Evolutionary conservation across 1,139 yeast species (phyloP).

Genomic region (Debaryomyces robertsiae): DNA sequence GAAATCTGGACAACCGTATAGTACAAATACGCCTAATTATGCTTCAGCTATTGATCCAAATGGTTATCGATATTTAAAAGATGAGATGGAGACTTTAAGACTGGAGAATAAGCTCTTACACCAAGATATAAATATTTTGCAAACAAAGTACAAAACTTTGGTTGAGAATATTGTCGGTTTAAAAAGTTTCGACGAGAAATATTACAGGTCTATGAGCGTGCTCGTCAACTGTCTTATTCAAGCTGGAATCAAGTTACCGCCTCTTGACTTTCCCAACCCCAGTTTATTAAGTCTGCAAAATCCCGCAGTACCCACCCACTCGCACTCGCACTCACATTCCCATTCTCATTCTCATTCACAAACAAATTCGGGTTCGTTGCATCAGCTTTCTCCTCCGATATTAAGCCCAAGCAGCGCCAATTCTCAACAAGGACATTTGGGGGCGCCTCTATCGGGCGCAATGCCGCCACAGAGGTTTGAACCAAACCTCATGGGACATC

Average conservation of each 20-base stretch:
- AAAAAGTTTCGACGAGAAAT: slow-evolving; percentile 58
- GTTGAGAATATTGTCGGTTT: slow-evolving; percentile 61
- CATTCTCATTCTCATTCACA: slow-evolving; percentile 10
- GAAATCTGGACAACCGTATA: slow-evolving; percentile 18
- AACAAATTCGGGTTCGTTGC: slow-evolving; percentile 5
- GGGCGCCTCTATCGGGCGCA: neutral
- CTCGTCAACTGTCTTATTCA: slow-evolving; percentile 52
- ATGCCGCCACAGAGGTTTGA: slow-evolving; percentile 6
- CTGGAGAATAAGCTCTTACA: slow-evolving; percentile 43
- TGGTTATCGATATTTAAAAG: slow-evolving; percentile 32
- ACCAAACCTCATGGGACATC: slow-evolving; percentile 1
- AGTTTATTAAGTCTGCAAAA: slow-evolving; percentile 24
- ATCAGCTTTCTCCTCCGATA: slow-evolving; percentile 17
- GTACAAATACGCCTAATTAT: slow-evolving; percentile 9
- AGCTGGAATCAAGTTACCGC: slow-evolving; percentile 70
- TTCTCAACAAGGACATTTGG: slow-evolving; percentile 6
- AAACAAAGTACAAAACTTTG: slow-evolving; percentile 63
- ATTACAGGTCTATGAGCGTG: slow-evolving; percentile 51
- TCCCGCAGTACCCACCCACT: slow-evolving; percentile 16
- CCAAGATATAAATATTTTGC: slow-evolving; percentile 49
- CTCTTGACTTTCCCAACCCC: slow-evolving; percentile 56
- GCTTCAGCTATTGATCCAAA: slow-evolving; percentile 12
- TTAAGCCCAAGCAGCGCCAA: slow-evolving; percentile 12
- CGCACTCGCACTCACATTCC: slow-evolving; percentile 6
- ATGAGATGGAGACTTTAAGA: slow-evolving; percentile 43